Percentiles rank a stretch among this genome's conserved stretches.
Evolutionary conservation across 1,284 basidiomycete genomes (phyloP).

Genomic region (Blastosporella zonata): DNA sequence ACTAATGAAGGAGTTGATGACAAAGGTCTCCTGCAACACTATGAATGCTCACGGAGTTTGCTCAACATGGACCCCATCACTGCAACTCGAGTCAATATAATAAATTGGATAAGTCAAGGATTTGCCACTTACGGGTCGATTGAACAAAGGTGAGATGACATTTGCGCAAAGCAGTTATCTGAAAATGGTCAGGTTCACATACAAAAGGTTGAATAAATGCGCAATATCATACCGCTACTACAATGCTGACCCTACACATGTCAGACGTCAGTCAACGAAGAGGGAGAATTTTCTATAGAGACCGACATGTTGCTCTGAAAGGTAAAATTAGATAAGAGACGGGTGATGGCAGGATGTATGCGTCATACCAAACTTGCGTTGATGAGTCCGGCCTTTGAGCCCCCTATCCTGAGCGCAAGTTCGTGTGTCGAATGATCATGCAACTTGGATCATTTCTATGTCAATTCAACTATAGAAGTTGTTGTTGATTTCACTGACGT

Average conservation of each 20-base stretch:
- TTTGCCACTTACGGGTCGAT: slow-evolving; percentile 55
- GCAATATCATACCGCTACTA: slow-evolving; percentile 59
- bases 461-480: background rate
- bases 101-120: background rate
- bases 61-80: slow-evolving; percentile 80
- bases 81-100: slow-evolving; percentile 25
- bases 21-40: slow-evolving; percentile 1
- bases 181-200: background rate
- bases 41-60: slow-evolving; percentile 57
- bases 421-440: slow-evolving; percentile 81
- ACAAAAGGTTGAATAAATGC: slow-evolving; percentile 1
- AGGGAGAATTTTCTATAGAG: slow-evolving; percentile 4
- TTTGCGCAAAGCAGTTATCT: slow-evolving; percentile 79
- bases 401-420: slow-evolving; percentile 71
- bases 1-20: slow-evolving; percentile 30
- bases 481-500: slow-evolving; percentile 38
- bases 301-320: slow-evolving; percentile 66
- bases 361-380: slow-evolving; percentile 74
- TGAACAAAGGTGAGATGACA: slow-evolving; percentile 87
- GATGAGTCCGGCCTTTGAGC: slow-evolving; percentile 73
- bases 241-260: slow-evolving; percentile 62
- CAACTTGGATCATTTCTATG: slow-evolving; percentile 41
- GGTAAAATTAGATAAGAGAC: slow-evolving; percentile 9
- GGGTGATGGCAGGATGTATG: background rate
- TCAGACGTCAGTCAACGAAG: slow-evolving; percentile 8